Conservation (phyloP, 352 stramenopile species). For the Phytophthora chlamydospora region DNA sequence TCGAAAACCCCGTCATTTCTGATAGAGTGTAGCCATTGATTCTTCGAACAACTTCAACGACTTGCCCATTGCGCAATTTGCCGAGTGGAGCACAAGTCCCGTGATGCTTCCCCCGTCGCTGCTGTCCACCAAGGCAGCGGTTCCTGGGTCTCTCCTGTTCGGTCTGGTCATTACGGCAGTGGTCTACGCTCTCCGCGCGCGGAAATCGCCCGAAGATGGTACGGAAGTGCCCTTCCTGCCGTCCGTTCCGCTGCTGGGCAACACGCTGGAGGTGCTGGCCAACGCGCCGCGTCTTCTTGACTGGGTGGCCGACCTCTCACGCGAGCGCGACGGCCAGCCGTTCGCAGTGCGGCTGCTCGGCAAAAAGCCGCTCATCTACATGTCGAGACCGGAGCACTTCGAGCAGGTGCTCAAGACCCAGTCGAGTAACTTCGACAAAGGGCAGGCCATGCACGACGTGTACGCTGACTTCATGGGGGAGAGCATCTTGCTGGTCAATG, state of each 20-base stretch:
- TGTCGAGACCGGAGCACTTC: conserved; percentile 31
- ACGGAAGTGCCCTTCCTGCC: conserved; percentile 7
- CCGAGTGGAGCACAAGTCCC: no score
- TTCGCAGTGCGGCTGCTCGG: conserved; percentile 20
- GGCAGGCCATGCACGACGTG: conserved; percentile 35
- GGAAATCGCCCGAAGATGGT: not conserved
- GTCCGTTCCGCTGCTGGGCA: conserved; percentile 19
- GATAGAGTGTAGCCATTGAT: no score
- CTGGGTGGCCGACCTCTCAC: conserved; percentile 25
- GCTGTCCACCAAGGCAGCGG: not conserved
- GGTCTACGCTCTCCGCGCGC: no score
- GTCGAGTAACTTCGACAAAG: conserved; percentile 74
- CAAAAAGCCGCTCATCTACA: conserved; percentile 22
- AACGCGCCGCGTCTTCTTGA: conserved; percentile 40
- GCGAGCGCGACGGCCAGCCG: conserved; percentile 5
- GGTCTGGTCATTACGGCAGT: no score
- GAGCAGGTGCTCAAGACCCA: conserved; percentile 54
- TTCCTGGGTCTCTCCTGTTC: no score
- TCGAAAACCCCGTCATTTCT: no score
- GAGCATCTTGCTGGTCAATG: conserved; percentile 65
- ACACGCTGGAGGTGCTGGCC: conserved; percentile 24
- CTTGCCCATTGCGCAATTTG: no score
- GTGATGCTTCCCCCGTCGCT: no score
- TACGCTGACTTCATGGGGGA: conserved; percentile 59
- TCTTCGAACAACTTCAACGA: no score